A percentile compares a stretch with the other conserved stretches of the same genome.
phyloP scores from a whole-genome alignment of 345 rosid genomes.

The Microcos paniculata region DNA sequence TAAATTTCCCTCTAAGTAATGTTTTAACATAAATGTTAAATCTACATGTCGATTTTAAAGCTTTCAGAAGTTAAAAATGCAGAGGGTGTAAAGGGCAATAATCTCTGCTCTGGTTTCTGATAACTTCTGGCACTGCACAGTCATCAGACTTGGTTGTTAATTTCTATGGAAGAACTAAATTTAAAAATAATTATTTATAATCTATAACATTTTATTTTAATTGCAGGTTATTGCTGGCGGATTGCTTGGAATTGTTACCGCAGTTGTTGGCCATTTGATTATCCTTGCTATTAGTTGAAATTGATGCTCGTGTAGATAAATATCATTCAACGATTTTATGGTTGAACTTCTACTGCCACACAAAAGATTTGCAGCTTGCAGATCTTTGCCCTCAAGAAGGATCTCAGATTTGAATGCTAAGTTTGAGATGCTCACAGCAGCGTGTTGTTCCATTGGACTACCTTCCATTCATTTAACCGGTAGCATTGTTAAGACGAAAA shows the following conservation, averaged over 20 bases:
- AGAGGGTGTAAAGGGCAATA: too few species aligned
- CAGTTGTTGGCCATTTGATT: slow-evolving; percentile 55
- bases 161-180: not conserved
- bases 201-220: not conserved
- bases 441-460: not conserved
- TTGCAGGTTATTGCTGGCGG: slow-evolving; percentile 80
- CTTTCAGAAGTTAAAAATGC: not conserved
- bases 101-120: not conserved
- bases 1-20: not conserved
- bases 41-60: not conserved
- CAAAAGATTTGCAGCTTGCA: not conserved
- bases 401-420: slow-evolving; percentile 8
- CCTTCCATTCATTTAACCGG: slow-evolving; percentile 6
- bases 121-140: not conserved
- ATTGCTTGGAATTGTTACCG: slow-evolving; percentile 63
- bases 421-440: not conserved
- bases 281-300: slow-evolving; percentile 25
- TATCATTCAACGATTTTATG: not conserved
- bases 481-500: not conserved
- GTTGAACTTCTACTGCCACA: not conserved
- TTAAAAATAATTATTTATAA: not conserved
- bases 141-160: not conserved
- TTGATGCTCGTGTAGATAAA: slow-evolving; percentile 14
- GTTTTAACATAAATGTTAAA: not conserved
- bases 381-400: not conserved